A percentile compares a stretch with the other conserved stretches of the same genome.
Conservation (phyloP, 495 filamentous ascomycete species). For the Bacidia rubella region DNA sequence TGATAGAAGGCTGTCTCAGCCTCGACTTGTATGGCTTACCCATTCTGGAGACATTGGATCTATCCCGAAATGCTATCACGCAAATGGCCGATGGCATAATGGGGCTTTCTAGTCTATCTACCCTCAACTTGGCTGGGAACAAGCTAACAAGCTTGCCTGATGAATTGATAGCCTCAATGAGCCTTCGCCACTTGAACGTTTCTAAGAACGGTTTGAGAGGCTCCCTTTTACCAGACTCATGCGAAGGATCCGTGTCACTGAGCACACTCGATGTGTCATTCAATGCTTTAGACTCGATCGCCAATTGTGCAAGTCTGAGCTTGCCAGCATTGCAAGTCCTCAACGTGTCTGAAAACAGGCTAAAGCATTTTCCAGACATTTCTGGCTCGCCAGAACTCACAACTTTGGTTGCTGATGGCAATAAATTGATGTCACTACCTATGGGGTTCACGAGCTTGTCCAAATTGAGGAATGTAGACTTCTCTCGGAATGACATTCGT, state of each 20-base stretch:
- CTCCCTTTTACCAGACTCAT: conserved; percentile 48
- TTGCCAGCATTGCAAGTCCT: conserved; percentile 65
- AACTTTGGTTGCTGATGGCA: conserved; percentile 65
- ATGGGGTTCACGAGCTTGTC: conserved; percentile 54
- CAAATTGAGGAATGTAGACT: conserved; percentile 58
- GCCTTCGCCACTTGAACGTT: conserved; percentile 60
- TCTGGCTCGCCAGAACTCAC: conserved; percentile 56
- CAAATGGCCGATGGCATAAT: conserved; percentile 54
- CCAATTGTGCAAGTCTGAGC: conserved; percentile 33
- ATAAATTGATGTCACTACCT: conserved; percentile 60
- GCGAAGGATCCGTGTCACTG: conserved; percentile 44
- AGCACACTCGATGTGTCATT: conserved; percentile 62
- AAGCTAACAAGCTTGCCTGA: conserved; percentile 55
- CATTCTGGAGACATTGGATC: conserved; percentile 64
- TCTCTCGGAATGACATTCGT: conserved; percentile 71
- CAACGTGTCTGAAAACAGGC: conserved; percentile 60
- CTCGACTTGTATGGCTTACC: conserved; percentile 41
- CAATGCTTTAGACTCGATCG: conserved; percentile 55
- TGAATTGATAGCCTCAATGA: conserved; percentile 47
- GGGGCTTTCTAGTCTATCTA: conserved; percentile 49
- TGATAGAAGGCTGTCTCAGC: conserved; percentile 51
- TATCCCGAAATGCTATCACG: conserved; percentile 71
- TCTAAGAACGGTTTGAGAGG: conserved; percentile 68
- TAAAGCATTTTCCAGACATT: conserved; percentile 57
- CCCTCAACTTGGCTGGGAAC: conserved; percentile 69